Evolutionary conservation across 1,139 yeast species (phyloP).

Genomic region (Pneumocystis murina): DNA sequence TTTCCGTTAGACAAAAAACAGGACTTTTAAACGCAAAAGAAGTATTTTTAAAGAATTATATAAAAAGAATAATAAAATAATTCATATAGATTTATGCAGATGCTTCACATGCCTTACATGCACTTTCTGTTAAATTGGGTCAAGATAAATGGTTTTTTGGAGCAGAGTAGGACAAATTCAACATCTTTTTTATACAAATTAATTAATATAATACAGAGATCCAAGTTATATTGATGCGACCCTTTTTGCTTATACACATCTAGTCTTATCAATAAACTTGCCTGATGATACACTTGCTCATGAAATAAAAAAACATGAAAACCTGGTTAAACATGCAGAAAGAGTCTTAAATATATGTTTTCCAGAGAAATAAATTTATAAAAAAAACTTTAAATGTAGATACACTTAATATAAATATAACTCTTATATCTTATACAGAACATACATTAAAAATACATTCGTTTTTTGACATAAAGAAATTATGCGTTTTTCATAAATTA

Average conservation of each 20-base stretch:
- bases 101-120: not conserved
- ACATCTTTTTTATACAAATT: not conserved
- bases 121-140: not conserved
- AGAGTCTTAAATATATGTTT: not conserved
- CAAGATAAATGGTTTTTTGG: not conserved
- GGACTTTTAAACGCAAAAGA: not conserved
- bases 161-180: not conserved
- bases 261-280: not conserved
- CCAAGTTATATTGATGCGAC: not conserved
- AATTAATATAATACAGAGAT: not conserved
- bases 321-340: not conserved
- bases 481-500: too few species aligned
- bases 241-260: not conserved
- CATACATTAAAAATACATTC: too few species aligned
- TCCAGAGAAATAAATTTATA: not conserved
- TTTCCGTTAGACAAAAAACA: not conserved
- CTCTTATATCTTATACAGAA: too few species aligned
- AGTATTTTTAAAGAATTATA: not conserved
- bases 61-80: too few species aligned
- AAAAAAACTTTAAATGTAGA: too few species aligned
- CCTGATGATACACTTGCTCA: not conserved
- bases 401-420: not conserved
- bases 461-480: too few species aligned
- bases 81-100: not conserved
- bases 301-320: not conserved